phyloP scores from a whole-genome alignment of 2,329 filamentous ascomycete genomes.

The Verticillium tricorpus region DNA sequence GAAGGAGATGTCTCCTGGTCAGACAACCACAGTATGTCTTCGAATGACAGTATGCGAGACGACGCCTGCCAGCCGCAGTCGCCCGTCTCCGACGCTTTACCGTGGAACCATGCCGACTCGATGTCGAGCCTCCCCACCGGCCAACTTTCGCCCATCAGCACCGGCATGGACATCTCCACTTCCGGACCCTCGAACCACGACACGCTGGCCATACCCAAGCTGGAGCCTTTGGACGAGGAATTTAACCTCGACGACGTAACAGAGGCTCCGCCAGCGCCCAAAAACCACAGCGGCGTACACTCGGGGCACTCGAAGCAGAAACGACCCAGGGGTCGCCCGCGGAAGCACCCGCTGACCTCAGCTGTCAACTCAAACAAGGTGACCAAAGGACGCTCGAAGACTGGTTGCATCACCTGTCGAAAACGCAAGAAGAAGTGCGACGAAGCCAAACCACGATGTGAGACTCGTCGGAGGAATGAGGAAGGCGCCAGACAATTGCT shows the following conservation, averaged over 20 bases:
- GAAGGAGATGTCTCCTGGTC: slow-evolving; percentile 41
- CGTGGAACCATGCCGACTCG: slow-evolving; percentile 18
- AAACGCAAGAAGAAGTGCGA: slow-evolving; percentile 71
- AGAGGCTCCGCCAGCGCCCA: slow-evolving; percentile 27
- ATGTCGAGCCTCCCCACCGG: slow-evolving; percentile 32
- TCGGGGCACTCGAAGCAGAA: slow-evolving; percentile 42
- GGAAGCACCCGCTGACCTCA: slow-evolving; percentile 70
- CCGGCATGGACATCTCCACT: slow-evolving; percentile 36
- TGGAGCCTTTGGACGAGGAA: slow-evolving; percentile 54
- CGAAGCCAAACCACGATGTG: slow-evolving; percentile 63
- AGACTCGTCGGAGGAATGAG: slow-evolving; percentile 21
- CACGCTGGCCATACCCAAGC: slow-evolving; percentile 44
- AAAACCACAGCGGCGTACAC: slow-evolving; percentile 5
- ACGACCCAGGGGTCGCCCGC: slow-evolving; percentile 71
- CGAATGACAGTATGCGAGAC: slow-evolving; percentile 32
- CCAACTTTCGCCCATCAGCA: slow-evolving; percentile 51
- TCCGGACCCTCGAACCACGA: slow-evolving; percentile 34
- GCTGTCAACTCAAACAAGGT: slow-evolving; percentile 59
- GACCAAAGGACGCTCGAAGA: slow-evolving; percentile 71
- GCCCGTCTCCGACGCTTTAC: slow-evolving; percentile 27
- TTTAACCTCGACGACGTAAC: slow-evolving; percentile 50
- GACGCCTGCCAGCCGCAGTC: slow-evolving; percentile 23
- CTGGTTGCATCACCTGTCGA: slow-evolving; percentile 63
- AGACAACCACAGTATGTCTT: slow-evolving; percentile 38
- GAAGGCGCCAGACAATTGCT: not conserved